Evolutionary conservation across 108 stramenopile genomes (phyloP).

Genomic region (Stephanodiscus minutulus): DNA sequence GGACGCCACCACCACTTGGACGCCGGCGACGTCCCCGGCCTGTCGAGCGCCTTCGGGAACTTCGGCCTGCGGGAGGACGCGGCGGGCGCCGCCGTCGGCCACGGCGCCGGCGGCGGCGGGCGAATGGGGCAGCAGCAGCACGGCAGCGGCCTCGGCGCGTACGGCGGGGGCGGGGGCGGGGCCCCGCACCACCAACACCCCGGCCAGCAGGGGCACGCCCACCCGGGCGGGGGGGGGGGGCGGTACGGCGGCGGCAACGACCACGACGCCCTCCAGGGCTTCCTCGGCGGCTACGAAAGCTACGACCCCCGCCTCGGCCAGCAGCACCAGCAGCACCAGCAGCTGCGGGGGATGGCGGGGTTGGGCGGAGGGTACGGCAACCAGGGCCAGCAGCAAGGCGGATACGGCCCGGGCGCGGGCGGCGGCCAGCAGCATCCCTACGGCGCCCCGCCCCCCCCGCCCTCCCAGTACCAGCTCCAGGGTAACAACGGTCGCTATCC

Average conservation of each 20-base stretch:
- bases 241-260: conserved; percentile 1
- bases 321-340: background rate
- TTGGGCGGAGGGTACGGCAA: conserved; percentile 1
- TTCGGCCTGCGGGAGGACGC: conserved; percentile 17
- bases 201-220: too few species aligned
- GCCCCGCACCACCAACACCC: background rate
- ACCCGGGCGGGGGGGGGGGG: background rate
- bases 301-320: background rate
- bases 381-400: conserved; percentile 15
- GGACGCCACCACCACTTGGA: conserved; percentile 5
- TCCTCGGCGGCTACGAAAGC: background rate
- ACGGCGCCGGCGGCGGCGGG: background rate
- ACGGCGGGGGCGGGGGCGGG: background rate
- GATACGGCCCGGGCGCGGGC: background rate
- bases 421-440: background rate
- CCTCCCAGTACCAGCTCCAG: conserved; percentile 2
- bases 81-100: background rate
- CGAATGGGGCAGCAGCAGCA: background rate
- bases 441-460: background rate
- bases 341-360: background rate
- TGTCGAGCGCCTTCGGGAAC: conserved; percentile 25
- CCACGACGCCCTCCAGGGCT: conserved; percentile 7
- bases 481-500: background rate
- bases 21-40: conserved; percentile 17
- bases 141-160: conserved; percentile 1